Conservation (phyloP, 2,329 filamentous ascomycete genomes). For the Niveomyces coronatus region DNA sequence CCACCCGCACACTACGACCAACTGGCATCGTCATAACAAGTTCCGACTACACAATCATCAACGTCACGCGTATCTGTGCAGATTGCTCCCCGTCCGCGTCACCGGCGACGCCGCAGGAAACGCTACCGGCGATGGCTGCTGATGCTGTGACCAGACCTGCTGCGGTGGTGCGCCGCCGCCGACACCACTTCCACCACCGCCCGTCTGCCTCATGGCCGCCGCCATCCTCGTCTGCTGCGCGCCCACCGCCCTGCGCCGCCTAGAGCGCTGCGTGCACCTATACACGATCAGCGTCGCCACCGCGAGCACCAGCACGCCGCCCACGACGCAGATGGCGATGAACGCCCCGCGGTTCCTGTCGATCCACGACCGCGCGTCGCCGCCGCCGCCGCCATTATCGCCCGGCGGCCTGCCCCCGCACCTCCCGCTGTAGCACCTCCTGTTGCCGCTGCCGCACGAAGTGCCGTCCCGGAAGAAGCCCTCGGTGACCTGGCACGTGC, state of each 20-base stretch:
- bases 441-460: conserved; percentile 59
- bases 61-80: conserved; percentile 5
- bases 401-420: not conserved
- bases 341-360: conserved; percentile 1
- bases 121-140: not conserved
- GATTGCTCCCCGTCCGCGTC: conserved; percentile 4
- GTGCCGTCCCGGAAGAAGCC: conserved; percentile 86
- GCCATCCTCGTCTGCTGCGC: conserved; percentile 6
- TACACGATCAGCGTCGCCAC: not conserved
- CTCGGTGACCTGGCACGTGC: conserved; percentile 11
- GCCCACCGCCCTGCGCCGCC: not conserved
- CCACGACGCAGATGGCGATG: conserved; percentile 9
- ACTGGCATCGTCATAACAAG: too few relatives aligned
- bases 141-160: not conserved
- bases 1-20: too few relatives aligned
- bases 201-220: conserved; percentile 5
- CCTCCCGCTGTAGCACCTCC: conserved; percentile 53
- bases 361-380: too few relatives aligned
- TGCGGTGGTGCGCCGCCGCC: not conserved
- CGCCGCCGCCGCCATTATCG: not conserved
- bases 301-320: conserved; percentile 2
- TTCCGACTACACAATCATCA: too few relatives aligned
- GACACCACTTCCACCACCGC: not conserved
- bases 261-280: not conserved
- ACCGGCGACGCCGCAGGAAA: conserved; percentile 1